A percentile compares a stretch with the other conserved stretches of the same genome.
These are phyloP conservation scores for Sugiyamaella lignohabitans DNA, from an alignment of 805 yeast species.

Conservation along the genomic window DNA sequence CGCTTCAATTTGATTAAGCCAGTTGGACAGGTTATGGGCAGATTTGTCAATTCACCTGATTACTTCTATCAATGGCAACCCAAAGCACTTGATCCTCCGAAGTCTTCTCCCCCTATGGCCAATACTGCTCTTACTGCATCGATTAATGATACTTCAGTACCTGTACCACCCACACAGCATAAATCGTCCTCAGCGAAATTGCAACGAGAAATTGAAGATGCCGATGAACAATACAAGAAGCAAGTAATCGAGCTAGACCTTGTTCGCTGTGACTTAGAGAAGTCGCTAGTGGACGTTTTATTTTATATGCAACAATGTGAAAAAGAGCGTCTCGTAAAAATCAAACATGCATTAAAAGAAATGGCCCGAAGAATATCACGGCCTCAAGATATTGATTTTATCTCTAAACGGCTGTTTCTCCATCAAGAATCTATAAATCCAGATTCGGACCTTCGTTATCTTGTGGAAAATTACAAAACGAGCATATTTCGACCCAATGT, in stretches of 20 bases:
- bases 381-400: conserved; percentile 22
- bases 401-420: conserved; percentile 13
- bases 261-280: conserved; percentile 63
- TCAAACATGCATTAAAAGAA: conserved; percentile 60
- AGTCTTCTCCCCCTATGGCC: not conserved
- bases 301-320: conserved; percentile 71
- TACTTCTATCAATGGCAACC: conserved; percentile 74
- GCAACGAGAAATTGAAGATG: conserved; percentile 40
- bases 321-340: conserved; percentile 57
- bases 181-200: conserved; percentile 6
- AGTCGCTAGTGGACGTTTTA: conserved; percentile 55
- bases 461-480: conserved; percentile 57
- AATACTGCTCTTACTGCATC: conserved; percentile 1
- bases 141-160: not conserved
- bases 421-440: conserved; percentile 54
- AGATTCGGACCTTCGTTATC: conserved; percentile 49
- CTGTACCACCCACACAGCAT: conserved; percentile 1
- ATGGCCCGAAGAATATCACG: conserved; percentile 50
- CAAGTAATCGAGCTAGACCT: conserved; percentile 54
- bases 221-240: conserved; percentile 48
- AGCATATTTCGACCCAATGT: conserved; percentile 71
- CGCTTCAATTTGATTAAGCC: conserved; percentile 52
- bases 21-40: conserved; percentile 50
- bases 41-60: conserved; percentile 63
- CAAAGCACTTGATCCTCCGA: conserved; percentile 31